These are phyloP conservation scores for Collybia nuda DNA, from an alignment of 768 basidiomycete species.

Conservation along the genomic window DNA sequence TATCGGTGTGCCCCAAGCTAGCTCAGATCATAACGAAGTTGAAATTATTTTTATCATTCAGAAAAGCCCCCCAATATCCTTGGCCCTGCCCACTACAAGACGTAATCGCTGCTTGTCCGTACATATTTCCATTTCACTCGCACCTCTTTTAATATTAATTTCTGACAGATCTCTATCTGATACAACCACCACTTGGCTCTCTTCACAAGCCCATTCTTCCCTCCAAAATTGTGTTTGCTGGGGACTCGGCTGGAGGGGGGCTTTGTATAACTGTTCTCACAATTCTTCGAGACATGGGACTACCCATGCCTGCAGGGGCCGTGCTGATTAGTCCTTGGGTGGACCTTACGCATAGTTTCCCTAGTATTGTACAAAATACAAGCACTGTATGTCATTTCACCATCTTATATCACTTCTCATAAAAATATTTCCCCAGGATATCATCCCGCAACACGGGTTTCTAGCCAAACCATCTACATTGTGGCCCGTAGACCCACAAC, in stretches of 20 bases:
- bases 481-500: constrained; percentile 52
- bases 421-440: constrained; percentile 47
- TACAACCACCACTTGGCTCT: constrained; percentile 62
- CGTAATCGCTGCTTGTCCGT: constrained; percentile 68
- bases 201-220: constrained; percentile 64
- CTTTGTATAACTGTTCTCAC: constrained; percentile 61
- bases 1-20: constrained; percentile 31
- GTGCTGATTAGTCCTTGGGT: constrained; percentile 83
- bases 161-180: constrained; percentile 66
- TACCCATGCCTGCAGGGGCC: constrained; percentile 73
- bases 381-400: constrained; percentile 40
- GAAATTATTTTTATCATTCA: constrained; percentile 20
- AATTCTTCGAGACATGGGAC: constrained; percentile 65
- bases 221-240: constrained; percentile 71
- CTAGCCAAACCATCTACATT: constrained; percentile 56
- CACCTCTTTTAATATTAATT: not conserved
- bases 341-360: constrained; percentile 85
- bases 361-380: constrained; percentile 68
- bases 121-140: not conserved
- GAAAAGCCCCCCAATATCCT: constrained; percentile 83
- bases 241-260: constrained; percentile 79
- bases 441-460: constrained; percentile 64
- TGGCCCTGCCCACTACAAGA: constrained; percentile 81
- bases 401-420: not conserved
- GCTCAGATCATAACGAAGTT: not conserved